These are phyloP conservation scores for Solanum gracilifrons DNA, from an alignment of 257 asterid species.

Conservation along the genomic window DNA sequence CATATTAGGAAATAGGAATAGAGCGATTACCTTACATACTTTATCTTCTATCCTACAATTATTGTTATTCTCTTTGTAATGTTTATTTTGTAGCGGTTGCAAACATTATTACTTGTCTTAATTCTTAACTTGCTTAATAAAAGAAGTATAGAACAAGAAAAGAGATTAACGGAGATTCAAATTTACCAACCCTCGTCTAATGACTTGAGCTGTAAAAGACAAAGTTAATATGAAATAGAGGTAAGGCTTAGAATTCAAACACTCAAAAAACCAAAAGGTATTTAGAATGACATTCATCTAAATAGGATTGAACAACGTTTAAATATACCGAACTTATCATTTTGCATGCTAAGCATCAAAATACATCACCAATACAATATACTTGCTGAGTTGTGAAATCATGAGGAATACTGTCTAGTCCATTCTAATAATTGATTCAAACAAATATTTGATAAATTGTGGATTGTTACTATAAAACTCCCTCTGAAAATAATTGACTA, in stretches of 20 bases:
- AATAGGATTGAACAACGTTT: background rate
- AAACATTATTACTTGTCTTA: background rate
- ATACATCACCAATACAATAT: background rate
- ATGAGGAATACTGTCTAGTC: too few species aligned
- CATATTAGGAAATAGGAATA: background rate
- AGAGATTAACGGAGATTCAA: background rate
- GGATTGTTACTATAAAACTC: background rate
- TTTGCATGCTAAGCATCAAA: background rate
- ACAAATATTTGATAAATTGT: background rate
- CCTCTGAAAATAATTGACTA: background rate
- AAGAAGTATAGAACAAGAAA: background rate
- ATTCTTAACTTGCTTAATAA: background rate
- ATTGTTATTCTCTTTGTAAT: too few species aligned
- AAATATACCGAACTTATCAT: background rate
- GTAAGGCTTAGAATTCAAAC: background rate
- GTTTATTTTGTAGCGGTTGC: background rate
- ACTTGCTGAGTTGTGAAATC: background rate
- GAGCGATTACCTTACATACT: background rate
- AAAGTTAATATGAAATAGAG: background rate
- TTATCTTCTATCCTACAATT: background rate
- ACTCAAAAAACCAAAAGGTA: background rate
- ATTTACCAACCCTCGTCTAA: background rate
- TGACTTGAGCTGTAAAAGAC: background rate
- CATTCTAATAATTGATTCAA: background rate
- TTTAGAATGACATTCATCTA: background rate